Base-by-base conservation (phyloP, 1,284 basidiomycete genomes). In the Microbotryomycetes sp. region DNA sequence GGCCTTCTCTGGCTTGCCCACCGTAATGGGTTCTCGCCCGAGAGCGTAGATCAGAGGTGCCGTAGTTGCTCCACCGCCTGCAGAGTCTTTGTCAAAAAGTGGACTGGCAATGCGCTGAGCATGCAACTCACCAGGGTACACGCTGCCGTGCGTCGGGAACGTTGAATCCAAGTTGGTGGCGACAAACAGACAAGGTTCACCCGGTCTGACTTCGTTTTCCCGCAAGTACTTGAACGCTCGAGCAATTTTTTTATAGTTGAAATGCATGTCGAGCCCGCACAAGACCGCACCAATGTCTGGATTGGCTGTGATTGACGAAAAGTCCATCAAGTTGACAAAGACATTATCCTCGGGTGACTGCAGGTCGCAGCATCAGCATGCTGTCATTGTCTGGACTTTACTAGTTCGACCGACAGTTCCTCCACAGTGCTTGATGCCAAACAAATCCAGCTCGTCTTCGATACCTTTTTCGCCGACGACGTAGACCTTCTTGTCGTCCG, bases 101-200 rank as follows among this genome's bases (percentile, higher is more conserved):
- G 5, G 29, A 35, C 24, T 53, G 28, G 13, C n/a, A 21, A 3
- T 15, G 6, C 3, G 23, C 11, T 29, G 1, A 21, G 0, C 3
- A 35, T 16, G 28, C 11, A 4, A 3, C 54, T 28, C 26, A 64
- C 65, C 65, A 15, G 65, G 65, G 35, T 65, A 64, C 0, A 67
- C 60, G 3, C 54, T 61, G 15, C 65, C 65, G 49, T 67, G 65
- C 7, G 65, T 67, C n/a, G 65, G 65, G 49, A 67, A 97, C 5
- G 91, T 94, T 65, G 87, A 87, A 74, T 98, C 94, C 67, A 88
- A 86, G 75, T 98, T 98, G 3, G 94, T 97, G 47, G 86, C 85
- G 64, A 99, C 83, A 75, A 98, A 97, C 57, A 83, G 81, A 73
- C 89, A 92, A 21, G 79, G 85, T 26, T 85, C 81, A 18, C 35